Evolutionary conservation across 768 basidiomycete genomes (phyloP).

Genomic region (Lentinula guzmanii): DNA sequence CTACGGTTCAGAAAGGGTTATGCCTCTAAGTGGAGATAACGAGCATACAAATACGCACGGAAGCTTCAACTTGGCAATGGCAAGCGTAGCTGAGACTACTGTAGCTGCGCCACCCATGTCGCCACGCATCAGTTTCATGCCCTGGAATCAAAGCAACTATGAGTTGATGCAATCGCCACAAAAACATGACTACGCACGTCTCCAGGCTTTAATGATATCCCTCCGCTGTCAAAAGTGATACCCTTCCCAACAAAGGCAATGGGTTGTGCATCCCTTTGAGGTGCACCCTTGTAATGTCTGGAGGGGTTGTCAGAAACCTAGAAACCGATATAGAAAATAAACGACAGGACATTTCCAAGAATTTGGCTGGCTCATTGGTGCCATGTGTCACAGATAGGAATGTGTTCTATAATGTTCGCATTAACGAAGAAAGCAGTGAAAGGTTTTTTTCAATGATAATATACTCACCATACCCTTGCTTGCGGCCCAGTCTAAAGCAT

Average conservation of each 20-base stretch:
- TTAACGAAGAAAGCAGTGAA: neutral
- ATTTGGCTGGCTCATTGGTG: constrained; percentile 76
- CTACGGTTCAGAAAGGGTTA: constrained; percentile 23
- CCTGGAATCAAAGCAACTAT: constrained; percentile 27
- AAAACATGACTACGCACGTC: constrained; percentile 34
- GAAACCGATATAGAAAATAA: neutral
- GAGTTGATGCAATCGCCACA: neutral
- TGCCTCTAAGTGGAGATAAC: no score
- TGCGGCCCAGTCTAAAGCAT: constrained; percentile 63
- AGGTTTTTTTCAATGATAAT: neutral
- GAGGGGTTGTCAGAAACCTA: neutral
- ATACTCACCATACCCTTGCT: constrained; percentile 71
- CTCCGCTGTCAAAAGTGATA: constrained; percentile 86
- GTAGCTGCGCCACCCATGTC: constrained; percentile 92
- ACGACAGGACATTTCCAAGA: constrained; percentile 69
- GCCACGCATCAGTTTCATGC: constrained; percentile 80
- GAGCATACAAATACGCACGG: constrained; percentile 42
- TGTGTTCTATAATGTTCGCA: constrained; percentile 43
- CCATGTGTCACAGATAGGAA: constrained; percentile 87
- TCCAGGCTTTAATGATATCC: constrained; percentile 79
- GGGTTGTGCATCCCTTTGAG: constrained; percentile 48
- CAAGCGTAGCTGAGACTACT: constrained; percentile 65
- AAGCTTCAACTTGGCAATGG: constrained; percentile 76
- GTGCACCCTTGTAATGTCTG: constrained; percentile 80
- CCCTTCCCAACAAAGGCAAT: constrained; percentile 83